phyloP scores from a whole-genome alignment of 2,329 filamentous ascomycete species.

The Diplodia corticola region DNA sequence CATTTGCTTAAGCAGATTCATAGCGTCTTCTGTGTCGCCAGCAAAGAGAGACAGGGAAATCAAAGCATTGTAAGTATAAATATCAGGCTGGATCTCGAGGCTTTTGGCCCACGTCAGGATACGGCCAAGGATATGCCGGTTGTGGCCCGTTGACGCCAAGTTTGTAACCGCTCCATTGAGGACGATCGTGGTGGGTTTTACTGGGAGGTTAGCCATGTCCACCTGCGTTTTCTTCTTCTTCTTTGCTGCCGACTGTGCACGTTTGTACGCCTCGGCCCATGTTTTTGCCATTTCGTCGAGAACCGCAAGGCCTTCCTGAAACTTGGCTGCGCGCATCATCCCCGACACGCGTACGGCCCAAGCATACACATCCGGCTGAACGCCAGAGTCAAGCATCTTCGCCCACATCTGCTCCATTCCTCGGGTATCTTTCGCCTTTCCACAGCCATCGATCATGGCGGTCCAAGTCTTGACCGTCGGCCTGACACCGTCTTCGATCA shows the following conservation, averaged over 20 bases:
- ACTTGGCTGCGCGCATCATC: slow-evolving; percentile 58
- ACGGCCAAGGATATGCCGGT: slow-evolving; percentile 34
- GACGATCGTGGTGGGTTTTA: slow-evolving; percentile 62
- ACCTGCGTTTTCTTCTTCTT: slow-evolving; percentile 24
- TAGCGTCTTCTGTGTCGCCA: slow-evolving; percentile 51
- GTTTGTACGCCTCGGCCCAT: slow-evolving; percentile 52
- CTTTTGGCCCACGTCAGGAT: slow-evolving; percentile 46
- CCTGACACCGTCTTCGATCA: slow-evolving; percentile 54
- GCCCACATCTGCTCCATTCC: slow-evolving; percentile 68
- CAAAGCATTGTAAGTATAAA: slow-evolving; percentile 65
- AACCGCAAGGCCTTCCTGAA: slow-evolving; percentile 60
- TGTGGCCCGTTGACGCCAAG: slow-evolving; percentile 38
- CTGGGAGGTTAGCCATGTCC: slow-evolving; percentile 25
- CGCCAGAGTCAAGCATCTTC: slow-evolving; percentile 58
- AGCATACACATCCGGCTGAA: slow-evolving; percentile 62
- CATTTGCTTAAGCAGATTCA: slow-evolving; percentile 62
- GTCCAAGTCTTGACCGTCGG: slow-evolving; percentile 70
- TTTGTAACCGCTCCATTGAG: slow-evolving; percentile 70
- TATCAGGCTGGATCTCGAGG: slow-evolving; percentile 49
- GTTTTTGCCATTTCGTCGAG: slow-evolving; percentile 65
- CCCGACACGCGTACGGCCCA: slow-evolving; percentile 73
- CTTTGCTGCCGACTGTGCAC: neutral
- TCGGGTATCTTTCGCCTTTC: slow-evolving; percentile 57
- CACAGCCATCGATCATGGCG: slow-evolving; percentile 71
- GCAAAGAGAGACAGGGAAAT: slow-evolving; percentile 60